phyloP scores from a whole-genome alignment of 129 eudicot genomes.

The Tanacetum coccineum region DNA sequence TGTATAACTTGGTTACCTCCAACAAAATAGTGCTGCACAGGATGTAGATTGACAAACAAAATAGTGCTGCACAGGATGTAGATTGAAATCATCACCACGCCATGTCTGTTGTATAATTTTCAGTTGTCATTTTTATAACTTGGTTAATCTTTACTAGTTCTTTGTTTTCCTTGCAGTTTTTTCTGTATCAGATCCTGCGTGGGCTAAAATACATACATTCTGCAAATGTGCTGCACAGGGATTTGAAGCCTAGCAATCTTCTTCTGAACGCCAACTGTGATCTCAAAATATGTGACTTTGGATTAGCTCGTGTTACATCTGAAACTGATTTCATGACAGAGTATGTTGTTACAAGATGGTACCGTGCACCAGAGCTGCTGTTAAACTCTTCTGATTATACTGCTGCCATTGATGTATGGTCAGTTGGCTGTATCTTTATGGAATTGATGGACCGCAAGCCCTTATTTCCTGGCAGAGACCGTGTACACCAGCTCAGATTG shows the following conservation, averaged over 20 bases:
- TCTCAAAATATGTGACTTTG: slow-evolving; percentile 87
- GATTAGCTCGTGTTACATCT: slow-evolving; percentile 92
- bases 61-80: too few relatives aligned
- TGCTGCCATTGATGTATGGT: slow-evolving; percentile 92
- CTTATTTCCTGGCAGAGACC: slow-evolving; percentile 87
- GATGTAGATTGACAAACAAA: too few relatives aligned
- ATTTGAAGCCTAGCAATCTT: slow-evolving; percentile 93
- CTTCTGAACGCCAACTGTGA: slow-evolving; percentile 87
- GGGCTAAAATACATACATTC: slow-evolving; percentile 94
- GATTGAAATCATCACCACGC: too few relatives aligned
- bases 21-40: too few relatives aligned
- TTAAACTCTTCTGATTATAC: slow-evolving; percentile 79
- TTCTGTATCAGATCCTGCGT: slow-evolving; percentile 90
- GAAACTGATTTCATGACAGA: slow-evolving; percentile 91
- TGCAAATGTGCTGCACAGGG: slow-evolving; percentile 90
- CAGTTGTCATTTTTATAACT: too few relatives aligned
- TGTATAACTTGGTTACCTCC: too few relatives aligned
- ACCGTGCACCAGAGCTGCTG: slow-evolving; percentile 90
- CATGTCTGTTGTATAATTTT: too few relatives aligned
- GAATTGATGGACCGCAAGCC: slow-evolving; percentile 90
- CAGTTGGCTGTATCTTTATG: slow-evolving; percentile 95
- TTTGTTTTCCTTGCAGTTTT: slow-evolving; percentile 57
- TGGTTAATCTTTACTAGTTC: background rate
- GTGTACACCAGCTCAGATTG: slow-evolving; percentile 77
- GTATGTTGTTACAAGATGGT: slow-evolving; percentile 94